Percentiles rank a stretch among this genome's conserved stretches.
Evolutionary conservation across 345 rosid genomes (phyloP).

Genomic region (Rhodamnia rubescens): DNA sequence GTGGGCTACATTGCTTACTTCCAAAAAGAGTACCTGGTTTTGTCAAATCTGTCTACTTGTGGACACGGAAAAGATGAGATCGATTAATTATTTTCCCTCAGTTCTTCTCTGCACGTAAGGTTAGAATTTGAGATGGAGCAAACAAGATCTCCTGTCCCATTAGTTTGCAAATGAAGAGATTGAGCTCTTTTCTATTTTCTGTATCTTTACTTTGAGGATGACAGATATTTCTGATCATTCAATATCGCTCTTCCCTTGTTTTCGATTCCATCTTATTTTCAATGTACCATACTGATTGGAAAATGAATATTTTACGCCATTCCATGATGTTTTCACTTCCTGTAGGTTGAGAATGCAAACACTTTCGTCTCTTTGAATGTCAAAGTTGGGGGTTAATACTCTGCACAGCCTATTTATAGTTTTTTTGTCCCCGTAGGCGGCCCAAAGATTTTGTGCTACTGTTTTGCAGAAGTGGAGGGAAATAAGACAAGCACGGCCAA

Average conservation of each 20-base stretch:
- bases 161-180: not conserved
- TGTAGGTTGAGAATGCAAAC: not conserved
- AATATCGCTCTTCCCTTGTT: not conserved
- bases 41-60: not conserved
- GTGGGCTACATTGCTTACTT: not conserved
- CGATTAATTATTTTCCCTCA: not conserved
- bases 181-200: not conserved
- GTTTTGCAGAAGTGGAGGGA: not conserved
- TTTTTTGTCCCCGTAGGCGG: not conserved
- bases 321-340: not conserved
- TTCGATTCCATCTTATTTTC: not conserved
- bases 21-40: not conserved
- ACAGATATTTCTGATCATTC: not conserved
- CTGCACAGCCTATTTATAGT: not conserved
- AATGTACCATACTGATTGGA: not conserved
- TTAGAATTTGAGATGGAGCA: not conserved
- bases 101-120: not conserved
- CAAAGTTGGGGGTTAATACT: not conserved
- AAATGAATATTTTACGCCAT: not conserved
- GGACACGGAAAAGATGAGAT: not conserved
- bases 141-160: not conserved
- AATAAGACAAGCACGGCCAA: not conserved
- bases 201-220: not conserved
- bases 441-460: not conserved
- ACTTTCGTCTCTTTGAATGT: not conserved